Conservation (phyloP, 345 rosid genomes). For the Physaria fendleri region DNA sequence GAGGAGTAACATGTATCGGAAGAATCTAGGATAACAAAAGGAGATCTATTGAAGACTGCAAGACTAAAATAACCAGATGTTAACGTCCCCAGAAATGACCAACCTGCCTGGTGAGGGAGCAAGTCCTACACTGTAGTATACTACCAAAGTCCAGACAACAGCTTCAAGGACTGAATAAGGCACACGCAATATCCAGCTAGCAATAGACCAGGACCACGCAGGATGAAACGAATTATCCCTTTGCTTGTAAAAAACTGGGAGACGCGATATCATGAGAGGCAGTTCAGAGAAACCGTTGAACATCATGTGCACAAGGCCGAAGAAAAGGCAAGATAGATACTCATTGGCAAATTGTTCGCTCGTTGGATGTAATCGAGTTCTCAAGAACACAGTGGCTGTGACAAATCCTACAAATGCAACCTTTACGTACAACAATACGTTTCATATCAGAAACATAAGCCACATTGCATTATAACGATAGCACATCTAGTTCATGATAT, state of each 20-base stretch:
- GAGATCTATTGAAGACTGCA: background rate
- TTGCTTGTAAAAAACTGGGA: slow-evolving; percentile 89
- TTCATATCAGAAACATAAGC: slow-evolving; percentile 6
- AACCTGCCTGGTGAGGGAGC: slow-evolving; percentile 73
- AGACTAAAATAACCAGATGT: background rate
- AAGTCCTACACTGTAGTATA: slow-evolving; percentile 77
- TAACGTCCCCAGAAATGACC: slow-evolving; percentile 25
- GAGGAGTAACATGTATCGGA: slow-evolving; percentile 68
- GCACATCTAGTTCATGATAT: too few species aligned
- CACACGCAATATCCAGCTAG: slow-evolving; percentile 74
- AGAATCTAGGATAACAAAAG: slow-evolving; percentile 47
- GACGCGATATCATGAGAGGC: slow-evolving; percentile 74
- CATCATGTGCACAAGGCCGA: slow-evolving; percentile 82
- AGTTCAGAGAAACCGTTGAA: slow-evolving; percentile 83
- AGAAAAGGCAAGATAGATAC: slow-evolving; percentile 79
- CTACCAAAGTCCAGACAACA: slow-evolving; percentile 76
- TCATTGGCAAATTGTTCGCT: slow-evolving; percentile 59
- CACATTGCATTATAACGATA: background rate
- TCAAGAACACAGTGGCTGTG: slow-evolving; percentile 63
- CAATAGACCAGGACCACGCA: slow-evolving; percentile 81
- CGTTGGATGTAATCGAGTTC: slow-evolving; percentile 76
- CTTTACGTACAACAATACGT: slow-evolving; percentile 30
- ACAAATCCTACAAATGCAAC: slow-evolving; percentile 83
- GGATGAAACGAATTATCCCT: slow-evolving; percentile 88
- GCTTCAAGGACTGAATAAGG: slow-evolving; percentile 86